A percentile compares a stretch with the other conserved stretches of the same genome.
Evolutionary conservation across 2,329 filamentous ascomycete species (phyloP).

Genomic region (Calonectria crousiana): DNA sequence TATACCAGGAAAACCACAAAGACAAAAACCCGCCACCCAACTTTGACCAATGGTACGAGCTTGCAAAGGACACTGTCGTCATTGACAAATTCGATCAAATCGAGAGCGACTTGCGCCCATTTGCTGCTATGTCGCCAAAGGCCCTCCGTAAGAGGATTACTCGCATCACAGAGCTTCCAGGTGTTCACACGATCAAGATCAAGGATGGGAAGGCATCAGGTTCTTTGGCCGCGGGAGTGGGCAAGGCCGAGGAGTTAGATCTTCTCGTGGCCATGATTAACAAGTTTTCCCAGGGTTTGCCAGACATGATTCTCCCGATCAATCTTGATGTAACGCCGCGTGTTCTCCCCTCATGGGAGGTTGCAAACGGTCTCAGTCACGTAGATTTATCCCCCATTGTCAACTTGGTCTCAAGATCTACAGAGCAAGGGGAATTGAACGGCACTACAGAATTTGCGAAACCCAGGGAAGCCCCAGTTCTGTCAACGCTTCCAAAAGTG

Average conservation of each 20-base stretch:
- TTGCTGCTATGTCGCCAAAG: conserved; percentile 79
- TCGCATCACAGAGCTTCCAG: conserved; percentile 53
- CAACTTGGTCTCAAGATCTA: conserved; percentile 46
- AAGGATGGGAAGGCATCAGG: conserved; percentile 70
- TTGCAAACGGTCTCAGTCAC: conserved; percentile 51
- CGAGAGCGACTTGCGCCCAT: conserved; percentile 79
- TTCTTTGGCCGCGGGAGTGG: conserved; percentile 49
- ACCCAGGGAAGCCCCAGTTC: background rate
- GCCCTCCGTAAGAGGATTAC: conserved; percentile 73
- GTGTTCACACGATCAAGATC: conserved; percentile 67
- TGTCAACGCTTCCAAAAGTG: background rate
- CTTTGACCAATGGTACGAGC: conserved; percentile 88
- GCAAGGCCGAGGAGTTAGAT: conserved; percentile 53
- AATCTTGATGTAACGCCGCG: conserved; percentile 70
- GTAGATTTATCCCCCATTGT: conserved; percentile 44
- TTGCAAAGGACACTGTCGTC: conserved; percentile 78
- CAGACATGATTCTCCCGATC: conserved; percentile 87
- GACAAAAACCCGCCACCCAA: conserved; percentile 80
- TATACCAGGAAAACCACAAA: conserved; percentile 66
- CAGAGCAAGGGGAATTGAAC: conserved; percentile 9
- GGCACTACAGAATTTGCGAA: conserved; percentile 5
- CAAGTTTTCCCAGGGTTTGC: conserved; percentile 78
- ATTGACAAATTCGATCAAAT: conserved; percentile 88
- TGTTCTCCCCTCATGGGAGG: conserved; percentile 70
- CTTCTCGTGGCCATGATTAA: conserved; percentile 75